A percentile compares a stretch with the other conserved stretches of the same genome.
Conservation (phyloP, 768 basidiomycete genomes). For the Phanerodontia chrysosporium region DNA sequence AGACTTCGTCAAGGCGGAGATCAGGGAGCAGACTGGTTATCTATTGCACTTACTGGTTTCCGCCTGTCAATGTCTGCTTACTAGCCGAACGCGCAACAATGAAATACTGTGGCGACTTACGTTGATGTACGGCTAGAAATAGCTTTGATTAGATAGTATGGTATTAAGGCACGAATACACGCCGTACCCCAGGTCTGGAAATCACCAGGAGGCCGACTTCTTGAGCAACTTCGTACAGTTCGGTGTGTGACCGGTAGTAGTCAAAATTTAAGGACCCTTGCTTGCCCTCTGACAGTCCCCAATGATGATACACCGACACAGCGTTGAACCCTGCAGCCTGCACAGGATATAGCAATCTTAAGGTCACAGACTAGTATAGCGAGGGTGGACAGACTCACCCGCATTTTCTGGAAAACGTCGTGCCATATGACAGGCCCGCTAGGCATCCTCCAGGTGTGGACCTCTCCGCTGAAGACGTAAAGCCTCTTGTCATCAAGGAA, state of each 20-base stretch:
- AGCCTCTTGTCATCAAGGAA: constrained; percentile 21
- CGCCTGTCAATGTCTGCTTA: too few species aligned
- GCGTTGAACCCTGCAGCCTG: constrained; percentile 23
- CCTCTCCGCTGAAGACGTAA: constrained; percentile 21
- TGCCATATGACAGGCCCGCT: constrained; percentile 17
- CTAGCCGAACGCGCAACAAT: too few species aligned
- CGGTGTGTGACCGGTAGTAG: constrained; percentile 15
- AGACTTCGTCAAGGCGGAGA: background rate
- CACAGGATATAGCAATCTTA: too few species aligned
- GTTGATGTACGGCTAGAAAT: constrained; percentile 23
- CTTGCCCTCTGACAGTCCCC: constrained; percentile 19
- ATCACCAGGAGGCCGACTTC: constrained; percentile 22
- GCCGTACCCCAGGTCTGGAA: constrained; percentile 19
- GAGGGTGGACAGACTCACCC: constrained; percentile 8
- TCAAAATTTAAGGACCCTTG: constrained; percentile 16
- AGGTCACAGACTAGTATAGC: background rate
- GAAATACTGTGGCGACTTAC: constrained; percentile 8
- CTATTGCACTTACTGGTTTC: constrained; percentile 15
- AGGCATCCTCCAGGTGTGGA: constrained; percentile 23
- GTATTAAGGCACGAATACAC: too few species aligned
- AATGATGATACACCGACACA: constrained; percentile 19
- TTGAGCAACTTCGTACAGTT: constrained; percentile 20
- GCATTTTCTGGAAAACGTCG: constrained; percentile 23
- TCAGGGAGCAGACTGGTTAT: background rate
- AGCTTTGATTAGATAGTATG: too few species aligned